These are phyloP conservation scores for Leersia perrieri DNA, from an alignment of 176 grass and related monocot genomes.

Conservation along the genomic window DNA sequence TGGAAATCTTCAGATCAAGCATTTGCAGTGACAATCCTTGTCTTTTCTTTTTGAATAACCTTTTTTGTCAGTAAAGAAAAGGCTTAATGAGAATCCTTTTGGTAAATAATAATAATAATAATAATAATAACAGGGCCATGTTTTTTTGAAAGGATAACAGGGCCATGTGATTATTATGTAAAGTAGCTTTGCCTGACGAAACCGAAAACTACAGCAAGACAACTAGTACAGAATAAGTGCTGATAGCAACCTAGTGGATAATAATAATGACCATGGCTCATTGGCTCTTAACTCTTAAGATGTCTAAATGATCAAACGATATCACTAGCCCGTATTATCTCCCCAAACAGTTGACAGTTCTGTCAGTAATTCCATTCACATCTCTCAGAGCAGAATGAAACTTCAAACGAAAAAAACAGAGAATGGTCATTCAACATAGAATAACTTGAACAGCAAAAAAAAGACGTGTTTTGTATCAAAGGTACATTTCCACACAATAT, in stretches of 20 bases:
- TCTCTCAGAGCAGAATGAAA: neutral
- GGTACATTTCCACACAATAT: neutral
- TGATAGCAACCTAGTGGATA: neutral
- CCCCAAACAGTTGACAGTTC: neutral
- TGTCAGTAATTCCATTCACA: neutral
- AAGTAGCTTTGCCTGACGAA: neutral
- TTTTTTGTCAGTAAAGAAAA: neutral
- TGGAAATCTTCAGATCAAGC: neutral
- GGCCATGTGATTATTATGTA: neutral
- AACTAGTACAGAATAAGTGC: neutral
- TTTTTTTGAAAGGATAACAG: too few species aligned
- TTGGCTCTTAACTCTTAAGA: neutral
- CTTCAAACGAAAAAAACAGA: neutral
- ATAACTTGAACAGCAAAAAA: neutral
- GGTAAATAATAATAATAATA: too few species aligned
- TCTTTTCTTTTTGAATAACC: neutral
- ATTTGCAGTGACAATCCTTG: neutral
- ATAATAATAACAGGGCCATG: too few species aligned
- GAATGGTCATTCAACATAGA: neutral
- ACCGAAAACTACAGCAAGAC: neutral
- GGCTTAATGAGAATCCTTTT: neutral
- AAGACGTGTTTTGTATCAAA: neutral
- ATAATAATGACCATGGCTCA: neutral
- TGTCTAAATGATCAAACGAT: slow-evolving; percentile 2
- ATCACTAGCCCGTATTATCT: neutral